Percentiles rank a stretch among this genome's conserved stretches.
Evolutionary conservation across 108 stramenopile genomes (phyloP).

Genomic region (Cyclotella baltica): DNA sequence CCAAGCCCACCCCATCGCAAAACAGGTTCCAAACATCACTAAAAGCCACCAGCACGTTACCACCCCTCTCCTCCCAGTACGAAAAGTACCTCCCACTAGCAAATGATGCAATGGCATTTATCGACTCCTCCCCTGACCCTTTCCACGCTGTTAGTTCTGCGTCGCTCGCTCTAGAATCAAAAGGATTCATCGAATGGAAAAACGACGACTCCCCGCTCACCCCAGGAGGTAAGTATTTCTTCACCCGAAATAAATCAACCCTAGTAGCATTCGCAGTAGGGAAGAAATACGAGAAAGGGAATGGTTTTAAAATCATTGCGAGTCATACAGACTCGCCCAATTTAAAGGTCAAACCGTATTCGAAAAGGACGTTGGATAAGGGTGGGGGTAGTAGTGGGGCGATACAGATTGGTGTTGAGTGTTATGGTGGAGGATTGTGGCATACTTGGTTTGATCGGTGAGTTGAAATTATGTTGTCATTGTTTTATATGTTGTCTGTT

Average conservation of each 20-base stretch:
- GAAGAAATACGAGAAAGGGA: constrained; percentile 55
- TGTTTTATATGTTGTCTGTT: not conserved
- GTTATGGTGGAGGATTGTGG: constrained; percentile 89
- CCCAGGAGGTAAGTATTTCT: constrained; percentile 92
- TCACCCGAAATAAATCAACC: constrained; percentile 91
- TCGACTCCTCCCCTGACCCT: constrained; percentile 80
- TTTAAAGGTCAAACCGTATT: constrained; percentile 90
- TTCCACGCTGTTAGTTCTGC: constrained; percentile 80
- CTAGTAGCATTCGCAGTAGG: constrained; percentile 94
- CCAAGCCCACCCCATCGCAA: not conserved
- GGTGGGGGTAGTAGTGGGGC: constrained; percentile 55
- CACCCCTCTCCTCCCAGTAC: constrained; percentile 20
- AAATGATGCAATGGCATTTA: constrained; percentile 68
- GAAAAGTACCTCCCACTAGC: constrained; percentile 71
- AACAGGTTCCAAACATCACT: constrained; percentile 7
- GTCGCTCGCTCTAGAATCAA: constrained; percentile 53
- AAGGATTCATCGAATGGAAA: constrained; percentile 72
- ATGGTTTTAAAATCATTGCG: constrained; percentile 92
- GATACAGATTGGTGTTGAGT: constrained; percentile 76
- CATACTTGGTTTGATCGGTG: constrained; percentile 85
- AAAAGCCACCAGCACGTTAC: constrained; percentile 8
- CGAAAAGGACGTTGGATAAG: constrained; percentile 60
- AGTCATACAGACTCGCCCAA: constrained; percentile 96
- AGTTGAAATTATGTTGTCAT: constrained; percentile 39
- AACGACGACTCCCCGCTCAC: constrained; percentile 43